phyloP scores from a whole-genome alignment of 139 green algal genomes.

The Chlorella vulgaris region DNA sequence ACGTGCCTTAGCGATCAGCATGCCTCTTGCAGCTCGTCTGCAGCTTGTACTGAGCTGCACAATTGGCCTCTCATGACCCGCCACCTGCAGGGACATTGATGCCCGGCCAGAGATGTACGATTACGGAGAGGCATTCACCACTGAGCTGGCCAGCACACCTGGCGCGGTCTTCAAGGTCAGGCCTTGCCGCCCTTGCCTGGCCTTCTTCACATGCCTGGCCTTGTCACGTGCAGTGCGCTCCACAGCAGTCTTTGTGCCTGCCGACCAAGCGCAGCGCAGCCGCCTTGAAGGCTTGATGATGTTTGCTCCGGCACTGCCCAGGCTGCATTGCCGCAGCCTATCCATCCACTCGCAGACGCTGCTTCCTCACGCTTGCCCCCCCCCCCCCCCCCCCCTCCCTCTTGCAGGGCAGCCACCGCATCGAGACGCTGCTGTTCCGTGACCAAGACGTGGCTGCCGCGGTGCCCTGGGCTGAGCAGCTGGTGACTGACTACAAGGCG shows the following conservation, averaged over 20 bases:
- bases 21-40: too few relatives aligned
- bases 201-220: too few relatives aligned
- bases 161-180: conserved; percentile 32
- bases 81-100: conserved; percentile 27
- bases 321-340: too few relatives aligned
- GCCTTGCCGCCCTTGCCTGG: too few relatives aligned
- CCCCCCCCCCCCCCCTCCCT: background rate
- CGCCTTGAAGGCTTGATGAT: too few relatives aligned
- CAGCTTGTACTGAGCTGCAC: background rate
- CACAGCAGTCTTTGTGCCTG: too few relatives aligned
- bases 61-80: background rate
- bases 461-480: conserved; percentile 24
- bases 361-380: background rate
- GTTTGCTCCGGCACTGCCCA: too few relatives aligned
- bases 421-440: conserved; percentile 39
- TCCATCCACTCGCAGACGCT: background rate
- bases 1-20: too few relatives aligned
- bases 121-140: conserved; percentile 22
- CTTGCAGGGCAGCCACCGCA: conserved; percentile 34
- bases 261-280: too few relatives aligned
- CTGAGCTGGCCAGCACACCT: background rate
- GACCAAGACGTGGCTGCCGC: conserved; percentile 21
- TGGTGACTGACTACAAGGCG: conserved; percentile 27
- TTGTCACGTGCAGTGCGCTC: too few relatives aligned
- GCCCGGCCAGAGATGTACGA: conserved; percentile 25